These are phyloP conservation scores for Amanita thiersii DNA, from an alignment of 768 basidiomycete species.

Conservation along the genomic window DNA sequence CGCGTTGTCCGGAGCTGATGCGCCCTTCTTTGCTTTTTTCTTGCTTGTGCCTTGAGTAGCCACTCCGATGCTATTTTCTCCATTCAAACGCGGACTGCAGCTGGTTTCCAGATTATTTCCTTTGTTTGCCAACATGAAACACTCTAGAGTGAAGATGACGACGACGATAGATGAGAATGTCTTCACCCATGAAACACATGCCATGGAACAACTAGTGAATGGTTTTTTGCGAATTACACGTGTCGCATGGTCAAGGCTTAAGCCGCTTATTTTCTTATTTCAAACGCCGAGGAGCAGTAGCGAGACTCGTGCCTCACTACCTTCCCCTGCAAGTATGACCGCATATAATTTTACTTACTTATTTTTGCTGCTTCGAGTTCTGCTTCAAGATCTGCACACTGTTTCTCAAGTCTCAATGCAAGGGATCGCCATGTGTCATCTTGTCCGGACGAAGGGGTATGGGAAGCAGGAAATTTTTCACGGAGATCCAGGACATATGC, in stretches of 20 bases:
- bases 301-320: too few species aligned
- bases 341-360: constrained; percentile 20
- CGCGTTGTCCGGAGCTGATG: background rate
- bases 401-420: constrained; percentile 33
- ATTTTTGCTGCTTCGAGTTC: constrained; percentile 33
- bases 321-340: too few species aligned
- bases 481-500: constrained; percentile 38
- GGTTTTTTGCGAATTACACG: too few species aligned
- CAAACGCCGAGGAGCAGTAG: background rate
- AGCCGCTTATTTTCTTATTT: too few species aligned
- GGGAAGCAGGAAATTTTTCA: constrained; percentile 22
- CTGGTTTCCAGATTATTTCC: background rate
- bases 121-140: background rate
- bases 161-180: too few species aligned
- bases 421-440: constrained; percentile 30
- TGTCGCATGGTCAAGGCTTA: too few species aligned
- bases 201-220: too few species aligned
- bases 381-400: constrained; percentile 26
- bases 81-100: too few species aligned
- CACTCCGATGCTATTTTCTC: background rate
- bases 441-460: constrained; percentile 12
- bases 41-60: background rate
- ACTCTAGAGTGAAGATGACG: too few species aligned
- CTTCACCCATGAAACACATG: too few species aligned
- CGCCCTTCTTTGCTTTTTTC: constrained; percentile 1